Evolutionary conservation across 2,329 filamentous ascomycete species (phyloP).

Genomic region (Volutella citrinella): DNA sequence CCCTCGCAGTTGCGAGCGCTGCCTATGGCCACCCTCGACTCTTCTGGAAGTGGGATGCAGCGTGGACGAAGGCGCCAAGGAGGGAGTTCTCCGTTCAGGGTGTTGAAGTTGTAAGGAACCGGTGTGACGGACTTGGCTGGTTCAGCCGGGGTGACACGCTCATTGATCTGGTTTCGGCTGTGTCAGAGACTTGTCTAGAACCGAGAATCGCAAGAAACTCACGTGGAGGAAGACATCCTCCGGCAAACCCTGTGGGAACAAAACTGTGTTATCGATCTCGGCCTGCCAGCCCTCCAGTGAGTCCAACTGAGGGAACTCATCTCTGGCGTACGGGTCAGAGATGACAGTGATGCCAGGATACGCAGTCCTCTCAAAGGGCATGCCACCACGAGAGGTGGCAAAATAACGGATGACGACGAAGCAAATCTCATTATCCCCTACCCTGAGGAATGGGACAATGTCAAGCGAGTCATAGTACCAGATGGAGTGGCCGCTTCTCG

Average conservation of each 20-base stretch:
- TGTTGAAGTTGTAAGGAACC: constrained; percentile 7
- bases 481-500: constrained; percentile 18
- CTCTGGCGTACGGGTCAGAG: constrained; percentile 1
- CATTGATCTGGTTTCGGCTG: constrained; percentile 13
- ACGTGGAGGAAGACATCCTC: constrained; percentile 13
- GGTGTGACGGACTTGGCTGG: constrained; percentile 1
- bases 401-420: constrained; percentile 13
- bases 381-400: constrained; percentile 9
- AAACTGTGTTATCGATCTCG: constrained; percentile 4
- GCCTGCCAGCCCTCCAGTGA: constrained; percentile 8
- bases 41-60: constrained; percentile 10
- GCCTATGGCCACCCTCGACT: constrained; percentile 1
- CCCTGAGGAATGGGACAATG: constrained; percentile 14
- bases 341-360: constrained; percentile 9
- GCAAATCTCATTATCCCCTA: constrained; percentile 13
- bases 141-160: constrained; percentile 2
- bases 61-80: constrained; percentile 13
- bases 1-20: constrained; percentile 2
- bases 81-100: constrained; percentile 12
- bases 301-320: not conserved
- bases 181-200: no score
- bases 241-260: constrained; percentile 8
- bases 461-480: constrained; percentile 26
- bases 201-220: no score
- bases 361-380: constrained; percentile 13